Conservation (phyloP, 2,329 filamentous ascomycete species). For the Lasiodiplodia gonubiensis region DNA sequence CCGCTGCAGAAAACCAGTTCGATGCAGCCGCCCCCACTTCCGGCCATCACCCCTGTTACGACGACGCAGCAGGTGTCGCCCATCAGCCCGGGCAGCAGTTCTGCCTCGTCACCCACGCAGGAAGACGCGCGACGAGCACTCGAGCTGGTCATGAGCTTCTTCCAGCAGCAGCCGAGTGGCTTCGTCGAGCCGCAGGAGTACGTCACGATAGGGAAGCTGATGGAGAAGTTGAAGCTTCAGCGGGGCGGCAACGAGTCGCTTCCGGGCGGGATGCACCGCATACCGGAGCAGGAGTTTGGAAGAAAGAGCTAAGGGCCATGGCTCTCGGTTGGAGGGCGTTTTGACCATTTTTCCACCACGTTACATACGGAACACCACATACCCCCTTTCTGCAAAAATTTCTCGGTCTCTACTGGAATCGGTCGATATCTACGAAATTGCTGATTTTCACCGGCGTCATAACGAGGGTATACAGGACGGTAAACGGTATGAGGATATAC, state of each 20-base stretch:
- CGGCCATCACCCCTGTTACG: slow-evolving; percentile 45
- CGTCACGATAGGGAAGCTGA: slow-evolving; percentile 77
- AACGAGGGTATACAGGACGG: slow-evolving; percentile 23
- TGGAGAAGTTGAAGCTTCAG: slow-evolving; percentile 81
- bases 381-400: slow-evolving; percentile 1
- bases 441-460: slow-evolving; percentile 25
- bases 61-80: slow-evolving; percentile 32
- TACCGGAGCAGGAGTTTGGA: slow-evolving; percentile 37
- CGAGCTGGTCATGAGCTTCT: slow-evolving; percentile 80
- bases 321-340: background rate
- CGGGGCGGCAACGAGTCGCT: slow-evolving; percentile 49
- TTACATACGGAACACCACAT: slow-evolving; percentile 23
- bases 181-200: slow-evolving; percentile 80
- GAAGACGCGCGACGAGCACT: slow-evolving; percentile 85
- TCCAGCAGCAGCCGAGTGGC: slow-evolving; percentile 71
- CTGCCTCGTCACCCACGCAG: slow-evolving; percentile 69
- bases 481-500: slow-evolving; percentile 25
- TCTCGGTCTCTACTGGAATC: slow-evolving; percentile 28
- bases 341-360: slow-evolving; percentile 1
- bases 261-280: slow-evolving; percentile 41
- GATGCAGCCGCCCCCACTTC: slow-evolving; percentile 56
- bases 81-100: slow-evolving; percentile 43
- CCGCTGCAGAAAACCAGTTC: slow-evolving; percentile 41
- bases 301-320: slow-evolving; percentile 10
- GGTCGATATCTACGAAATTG: slow-evolving; percentile 16